These are phyloP conservation scores for Leccinellum luteum DNA, from an alignment of 768 basidiomycete genomes.

Conservation along the genomic window DNA sequence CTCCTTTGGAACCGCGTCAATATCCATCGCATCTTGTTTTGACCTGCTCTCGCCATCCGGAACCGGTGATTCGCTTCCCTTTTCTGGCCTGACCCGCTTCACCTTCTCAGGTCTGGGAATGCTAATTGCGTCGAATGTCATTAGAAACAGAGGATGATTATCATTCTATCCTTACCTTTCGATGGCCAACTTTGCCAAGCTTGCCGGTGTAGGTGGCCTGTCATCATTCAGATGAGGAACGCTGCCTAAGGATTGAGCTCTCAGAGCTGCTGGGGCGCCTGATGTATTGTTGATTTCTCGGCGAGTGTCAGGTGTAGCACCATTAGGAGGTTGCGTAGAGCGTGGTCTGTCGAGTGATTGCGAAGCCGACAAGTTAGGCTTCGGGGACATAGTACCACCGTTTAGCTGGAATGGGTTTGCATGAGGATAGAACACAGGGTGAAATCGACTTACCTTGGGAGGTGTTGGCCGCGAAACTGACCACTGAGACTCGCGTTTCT, in stretches of 20 bases:
- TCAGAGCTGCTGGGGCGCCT: constrained; percentile 45
- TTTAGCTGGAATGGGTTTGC: constrained; percentile 19
- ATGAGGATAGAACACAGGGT: background rate
- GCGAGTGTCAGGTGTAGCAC: constrained; percentile 38
- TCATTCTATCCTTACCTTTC: constrained; percentile 50
- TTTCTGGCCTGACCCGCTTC: constrained; percentile 49
- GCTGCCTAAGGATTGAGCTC: constrained; percentile 46
- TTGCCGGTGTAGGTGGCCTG: constrained; percentile 30
- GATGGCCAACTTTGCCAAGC: constrained; percentile 55
- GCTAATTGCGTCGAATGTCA: constrained; percentile 35
- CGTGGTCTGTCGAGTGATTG: constrained; percentile 35
- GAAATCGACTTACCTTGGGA: constrained; percentile 31
- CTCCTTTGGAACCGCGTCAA: constrained; percentile 31
- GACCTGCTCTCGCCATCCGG: constrained; percentile 29
- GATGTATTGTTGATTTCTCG: constrained; percentile 31
- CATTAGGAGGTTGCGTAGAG: constrained; percentile 37
- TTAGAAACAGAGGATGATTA: background rate
- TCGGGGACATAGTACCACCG: constrained; percentile 29
- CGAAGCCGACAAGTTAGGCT: constrained; percentile 20
- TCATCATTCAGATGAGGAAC: constrained; percentile 25
- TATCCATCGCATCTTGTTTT: constrained; percentile 36
- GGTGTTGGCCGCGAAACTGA: constrained; percentile 27
- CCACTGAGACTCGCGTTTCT: constrained; percentile 68
- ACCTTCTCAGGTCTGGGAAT: constrained; percentile 80
- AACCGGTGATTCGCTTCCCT: constrained; percentile 35